Conservation (phyloP, 2,329 filamentous ascomycete species). For the Lachnellula hyalina region DNA sequence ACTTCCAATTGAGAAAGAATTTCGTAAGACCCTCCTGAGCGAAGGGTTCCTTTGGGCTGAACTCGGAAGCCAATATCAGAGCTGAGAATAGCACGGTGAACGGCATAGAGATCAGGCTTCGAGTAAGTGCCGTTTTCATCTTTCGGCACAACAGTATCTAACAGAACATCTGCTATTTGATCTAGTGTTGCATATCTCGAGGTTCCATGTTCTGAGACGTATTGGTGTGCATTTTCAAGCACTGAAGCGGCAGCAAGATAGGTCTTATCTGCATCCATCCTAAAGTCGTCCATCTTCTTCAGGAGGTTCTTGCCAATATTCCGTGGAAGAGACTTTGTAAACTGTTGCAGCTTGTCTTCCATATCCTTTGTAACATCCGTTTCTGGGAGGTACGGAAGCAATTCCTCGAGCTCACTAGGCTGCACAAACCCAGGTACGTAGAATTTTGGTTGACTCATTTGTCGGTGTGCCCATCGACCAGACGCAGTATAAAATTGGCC, state of each 20-base stretch:
- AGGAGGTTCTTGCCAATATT: constrained; percentile 40
- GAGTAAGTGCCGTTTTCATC: constrained; percentile 35
- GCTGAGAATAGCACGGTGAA: constrained; percentile 58
- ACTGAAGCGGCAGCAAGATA: constrained; percentile 41
- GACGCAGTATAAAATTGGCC: constrained; percentile 46
- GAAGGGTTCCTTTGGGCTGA: constrained; percentile 41
- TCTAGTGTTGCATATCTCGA: constrained; percentile 38
- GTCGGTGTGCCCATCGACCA: constrained; percentile 42
- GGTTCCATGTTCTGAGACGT: constrained; percentile 36
- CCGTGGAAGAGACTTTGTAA: constrained; percentile 39
- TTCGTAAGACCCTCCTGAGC: constrained; percentile 54
- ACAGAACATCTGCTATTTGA: constrained; percentile 41
- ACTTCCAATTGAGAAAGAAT: constrained; percentile 54
- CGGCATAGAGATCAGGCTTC: constrained; percentile 56
- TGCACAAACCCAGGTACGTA: constrained; percentile 41
- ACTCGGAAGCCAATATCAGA: constrained; percentile 58
- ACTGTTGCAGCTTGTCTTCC: constrained; percentile 32
- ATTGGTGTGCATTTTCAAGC: constrained; percentile 44
- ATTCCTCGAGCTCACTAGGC: constrained; percentile 35
- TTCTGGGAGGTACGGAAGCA: constrained; percentile 41
- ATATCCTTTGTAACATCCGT: constrained; percentile 32
- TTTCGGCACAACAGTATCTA: constrained; percentile 21
- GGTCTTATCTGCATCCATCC: constrained; percentile 38
- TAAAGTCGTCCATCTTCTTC: constrained; percentile 38
- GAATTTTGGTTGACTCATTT: constrained; percentile 34